Conservation (phyloP, 2,329 filamentous ascomycete genomes). For the Paecilomyces formosus region DNA sequence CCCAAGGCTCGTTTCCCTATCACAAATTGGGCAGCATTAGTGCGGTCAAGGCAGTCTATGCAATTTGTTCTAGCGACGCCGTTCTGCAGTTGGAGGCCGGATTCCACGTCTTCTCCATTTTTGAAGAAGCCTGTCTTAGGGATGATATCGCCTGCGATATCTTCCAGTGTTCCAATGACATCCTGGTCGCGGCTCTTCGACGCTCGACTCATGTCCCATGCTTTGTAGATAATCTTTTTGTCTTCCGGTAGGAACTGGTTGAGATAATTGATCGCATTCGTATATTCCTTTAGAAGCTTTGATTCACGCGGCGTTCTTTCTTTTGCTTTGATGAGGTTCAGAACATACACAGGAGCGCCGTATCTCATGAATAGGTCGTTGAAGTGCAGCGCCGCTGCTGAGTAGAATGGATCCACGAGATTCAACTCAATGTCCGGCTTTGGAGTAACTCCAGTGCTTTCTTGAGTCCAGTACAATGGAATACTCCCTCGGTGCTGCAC, state of each 20-base stretch:
- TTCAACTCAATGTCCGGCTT: slow-evolving; percentile 96
- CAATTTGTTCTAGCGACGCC: slow-evolving; percentile 93
- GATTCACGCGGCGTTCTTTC: slow-evolving; percentile 87
- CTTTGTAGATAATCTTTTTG: slow-evolving; percentile 85
- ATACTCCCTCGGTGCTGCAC: slow-evolving; percentile 96
- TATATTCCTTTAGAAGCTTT: slow-evolving; percentile 81
- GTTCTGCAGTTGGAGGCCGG: slow-evolving; percentile 68
- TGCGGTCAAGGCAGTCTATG: slow-evolving; percentile 94
- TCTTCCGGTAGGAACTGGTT: slow-evolving; percentile 84
- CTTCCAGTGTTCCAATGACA: slow-evolving; percentile 85
- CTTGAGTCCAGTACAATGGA: slow-evolving; percentile 94
- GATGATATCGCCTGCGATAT: slow-evolving; percentile 81
- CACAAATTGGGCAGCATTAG: slow-evolving; percentile 95
- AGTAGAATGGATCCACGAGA: slow-evolving; percentile 92
- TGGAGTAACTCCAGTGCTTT: slow-evolving; percentile 87
- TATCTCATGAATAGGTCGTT: slow-evolving; percentile 91
- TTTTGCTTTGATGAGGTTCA: slow-evolving; percentile 84
- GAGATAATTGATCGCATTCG: slow-evolving; percentile 78
- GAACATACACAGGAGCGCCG: slow-evolving; percentile 80
- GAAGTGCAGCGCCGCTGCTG: slow-evolving; percentile 86
- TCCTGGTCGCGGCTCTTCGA: slow-evolving; percentile 88
- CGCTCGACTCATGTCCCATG: slow-evolving; percentile 96
- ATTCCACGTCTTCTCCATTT: slow-evolving; percentile 68
- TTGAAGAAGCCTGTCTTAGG: slow-evolving; percentile 87
- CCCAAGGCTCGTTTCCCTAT: slow-evolving; percentile 92